These are phyloP conservation scores for Trichophyton schoenleinii DNA, from an alignment of 2,329 filamentous ascomycete genomes.

Conservation along the genomic window DNA sequence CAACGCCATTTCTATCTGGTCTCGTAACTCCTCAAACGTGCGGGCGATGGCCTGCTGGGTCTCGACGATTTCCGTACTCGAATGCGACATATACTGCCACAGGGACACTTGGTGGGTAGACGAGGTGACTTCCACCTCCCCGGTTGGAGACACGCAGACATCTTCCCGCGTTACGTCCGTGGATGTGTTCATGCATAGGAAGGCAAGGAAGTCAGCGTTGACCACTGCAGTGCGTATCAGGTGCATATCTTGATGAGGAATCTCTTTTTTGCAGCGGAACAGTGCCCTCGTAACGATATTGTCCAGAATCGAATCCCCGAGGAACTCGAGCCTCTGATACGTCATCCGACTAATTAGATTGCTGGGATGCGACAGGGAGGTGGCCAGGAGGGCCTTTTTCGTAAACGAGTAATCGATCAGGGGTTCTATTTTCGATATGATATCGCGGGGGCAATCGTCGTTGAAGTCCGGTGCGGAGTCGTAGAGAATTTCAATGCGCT, in stretches of 20 bases:
- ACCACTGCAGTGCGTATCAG: constrained; percentile 61
- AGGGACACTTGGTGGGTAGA: constrained; percentile 37
- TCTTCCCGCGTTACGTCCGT: constrained; percentile 16
- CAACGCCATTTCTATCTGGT: constrained; percentile 41
- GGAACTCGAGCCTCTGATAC: constrained; percentile 71
- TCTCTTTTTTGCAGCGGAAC: constrained; percentile 36
- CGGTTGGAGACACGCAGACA: constrained; percentile 5
- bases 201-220: constrained; percentile 69
- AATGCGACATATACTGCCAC: constrained; percentile 59
- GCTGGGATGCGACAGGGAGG: constrained; percentile 71
- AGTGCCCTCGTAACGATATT: constrained; percentile 56
- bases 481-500: constrained; percentile 36
- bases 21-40: constrained; percentile 40
- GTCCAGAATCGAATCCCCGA: constrained; percentile 79
- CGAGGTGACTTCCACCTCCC: constrained; percentile 18
- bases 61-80: constrained; percentile 32
- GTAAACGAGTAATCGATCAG: constrained; percentile 61
- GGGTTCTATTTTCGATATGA: constrained; percentile 41
- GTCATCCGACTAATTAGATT: constrained; percentile 39
- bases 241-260: constrained; percentile 56
- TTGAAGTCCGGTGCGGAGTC: constrained; percentile 26
- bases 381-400: constrained; percentile 55
- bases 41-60: constrained; percentile 35
- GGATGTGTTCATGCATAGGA: constrained; percentile 50
- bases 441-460: constrained; percentile 31